These are phyloP conservation scores for Mortierella hygrophila DNA, from an alignment of 192 early-diverging fungal genomes.

Conservation along the genomic window DNA sequence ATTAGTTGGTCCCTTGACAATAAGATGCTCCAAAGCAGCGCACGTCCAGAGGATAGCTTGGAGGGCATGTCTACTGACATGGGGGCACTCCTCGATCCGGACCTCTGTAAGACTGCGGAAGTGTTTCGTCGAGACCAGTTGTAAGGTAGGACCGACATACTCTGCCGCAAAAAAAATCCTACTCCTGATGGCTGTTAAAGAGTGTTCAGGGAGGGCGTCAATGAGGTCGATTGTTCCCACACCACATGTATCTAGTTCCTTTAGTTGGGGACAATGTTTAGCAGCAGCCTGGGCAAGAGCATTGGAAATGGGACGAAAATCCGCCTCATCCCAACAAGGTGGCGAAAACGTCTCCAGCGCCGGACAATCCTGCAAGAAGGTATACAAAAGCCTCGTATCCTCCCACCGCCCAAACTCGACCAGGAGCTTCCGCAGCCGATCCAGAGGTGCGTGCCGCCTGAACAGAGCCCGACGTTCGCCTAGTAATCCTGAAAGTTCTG, in stretches of 20 bases:
- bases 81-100: not conserved
- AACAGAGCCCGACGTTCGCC: not conserved
- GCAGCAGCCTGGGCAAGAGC: not conserved
- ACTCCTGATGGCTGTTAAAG: not conserved
- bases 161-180: not conserved
- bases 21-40: not conserved
- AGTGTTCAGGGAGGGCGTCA: not conserved
- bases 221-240: not conserved
- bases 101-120: not conserved
- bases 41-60: not conserved
- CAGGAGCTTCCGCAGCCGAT: not conserved
- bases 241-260: not conserved
- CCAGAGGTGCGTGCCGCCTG: not conserved
- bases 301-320: not conserved
- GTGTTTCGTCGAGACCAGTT: not conserved
- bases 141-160: not conserved
- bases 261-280: not conserved
- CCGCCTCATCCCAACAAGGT: not conserved
- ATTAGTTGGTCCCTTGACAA: not conserved
- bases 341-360: not conserved
- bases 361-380: not conserved
- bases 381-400: not conserved
- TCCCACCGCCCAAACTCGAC: conserved; percentile 6
- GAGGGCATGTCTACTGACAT: not conserved
- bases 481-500: not conserved